Percentiles rank a stretch among this genome's conserved stretches.
Evolutionary conservation across 2,329 filamentous ascomycete genomes (phyloP).

Genomic region (Scolecobasidium constrictum): DNA sequence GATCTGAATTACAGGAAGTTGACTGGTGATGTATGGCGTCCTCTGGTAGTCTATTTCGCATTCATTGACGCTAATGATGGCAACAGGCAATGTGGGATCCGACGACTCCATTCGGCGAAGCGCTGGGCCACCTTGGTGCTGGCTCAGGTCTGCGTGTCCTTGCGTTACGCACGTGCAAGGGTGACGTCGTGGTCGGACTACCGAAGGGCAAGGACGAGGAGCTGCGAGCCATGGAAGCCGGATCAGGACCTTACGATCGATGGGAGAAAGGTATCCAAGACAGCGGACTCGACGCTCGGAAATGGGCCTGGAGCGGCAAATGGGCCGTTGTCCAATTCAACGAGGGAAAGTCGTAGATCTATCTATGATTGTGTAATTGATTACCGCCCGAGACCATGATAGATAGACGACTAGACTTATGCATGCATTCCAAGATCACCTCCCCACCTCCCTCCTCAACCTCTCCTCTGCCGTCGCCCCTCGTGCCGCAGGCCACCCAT

Average conservation of each 20-base stretch:
- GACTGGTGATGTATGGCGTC: constrained; percentile 62
- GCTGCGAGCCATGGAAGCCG: constrained; percentile 55
- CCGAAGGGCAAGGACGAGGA: constrained; percentile 72
- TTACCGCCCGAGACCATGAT: too few species aligned
- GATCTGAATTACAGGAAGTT: constrained; percentile 95
- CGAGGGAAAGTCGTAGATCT: constrained; percentile 58
- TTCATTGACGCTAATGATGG: background rate
- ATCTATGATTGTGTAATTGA: too few species aligned
- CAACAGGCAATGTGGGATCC: constrained; percentile 66
- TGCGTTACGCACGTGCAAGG: constrained; percentile 88
- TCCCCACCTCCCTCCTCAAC: constrained; percentile 49
- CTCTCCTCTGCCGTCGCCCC: constrained; percentile 50
- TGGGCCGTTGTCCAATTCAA: constrained; percentile 91
- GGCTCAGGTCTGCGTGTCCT: constrained; percentile 75
- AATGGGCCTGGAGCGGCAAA: constrained; percentile 94
- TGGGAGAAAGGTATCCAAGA: constrained; percentile 8
- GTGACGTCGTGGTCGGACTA: constrained; percentile 89
- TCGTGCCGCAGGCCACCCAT: constrained; percentile 67
- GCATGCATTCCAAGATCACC: too few species aligned
- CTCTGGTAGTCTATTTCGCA: background rate
- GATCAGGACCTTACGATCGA: constrained; percentile 53
- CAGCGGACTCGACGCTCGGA: constrained; percentile 38
- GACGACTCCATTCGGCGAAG: constrained; percentile 73
- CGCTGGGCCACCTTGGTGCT: constrained; percentile 75
- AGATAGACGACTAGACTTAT: too few species aligned